A percentile compares a stretch with the other conserved stretches of the same genome.
These are phyloP conservation scores for Periglandula ipomoeae DNA, from an alignment of 2,329 filamentous ascomycete genomes.

Conservation along the genomic window DNA sequence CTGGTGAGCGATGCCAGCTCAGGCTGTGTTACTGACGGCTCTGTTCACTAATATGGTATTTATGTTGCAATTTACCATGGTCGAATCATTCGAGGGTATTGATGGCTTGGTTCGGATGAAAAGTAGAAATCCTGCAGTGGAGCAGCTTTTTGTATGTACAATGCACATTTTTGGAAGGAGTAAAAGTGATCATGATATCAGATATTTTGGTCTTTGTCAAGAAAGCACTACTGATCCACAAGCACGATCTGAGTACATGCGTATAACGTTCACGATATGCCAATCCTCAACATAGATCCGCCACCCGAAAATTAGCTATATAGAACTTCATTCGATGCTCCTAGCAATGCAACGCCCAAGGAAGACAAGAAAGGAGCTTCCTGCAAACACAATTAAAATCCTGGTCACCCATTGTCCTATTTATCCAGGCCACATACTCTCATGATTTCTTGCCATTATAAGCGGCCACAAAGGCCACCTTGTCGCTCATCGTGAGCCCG, in stretches of 20 bases:
- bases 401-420: too few relatives aligned
- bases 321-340: slow-evolving; percentile 9
- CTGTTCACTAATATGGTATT: slow-evolving; percentile 14
- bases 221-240: neutral
- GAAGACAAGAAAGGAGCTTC: too few relatives aligned
- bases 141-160: neutral
- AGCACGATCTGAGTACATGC: neutral
- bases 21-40: slow-evolving; percentile 48
- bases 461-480: slow-evolving; percentile 68
- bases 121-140: neutral
- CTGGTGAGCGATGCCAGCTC: slow-evolving; percentile 49
- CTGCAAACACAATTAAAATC: too few relatives aligned
- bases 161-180: neutral
- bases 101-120: too few relatives aligned
- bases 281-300: neutral
- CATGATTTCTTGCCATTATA: slow-evolving; percentile 38
- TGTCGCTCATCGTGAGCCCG: slow-evolving; percentile 73
- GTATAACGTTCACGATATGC: neutral
- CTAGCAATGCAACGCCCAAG: slow-evolving; percentile 14
- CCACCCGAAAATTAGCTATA: neutral
- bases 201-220: neutral
- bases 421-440: neutral
- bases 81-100: neutral
- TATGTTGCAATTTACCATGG: too few relatives aligned
- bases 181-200: neutral